Evolutionary conservation across 371 early-diverging fungal species (phyloP), one percentile per base, ranked within the genome.

Genomic region (Mortierella sp.): DNA sequence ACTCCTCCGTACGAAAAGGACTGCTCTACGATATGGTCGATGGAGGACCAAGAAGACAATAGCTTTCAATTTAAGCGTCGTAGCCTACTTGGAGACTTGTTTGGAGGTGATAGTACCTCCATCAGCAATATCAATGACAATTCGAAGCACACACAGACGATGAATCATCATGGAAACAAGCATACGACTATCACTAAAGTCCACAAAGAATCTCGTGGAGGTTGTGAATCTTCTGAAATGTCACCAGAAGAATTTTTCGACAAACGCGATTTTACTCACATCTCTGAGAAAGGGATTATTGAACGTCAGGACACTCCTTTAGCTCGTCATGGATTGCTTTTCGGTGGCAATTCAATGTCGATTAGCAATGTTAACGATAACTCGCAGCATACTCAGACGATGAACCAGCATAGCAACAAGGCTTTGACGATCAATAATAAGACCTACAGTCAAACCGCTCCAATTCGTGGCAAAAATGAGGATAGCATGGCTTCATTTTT

Each of bases 51-150:
- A 6, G 57, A 43, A 43, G 43, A 13, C 43, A 43, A 37, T 1
- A 42, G 31, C 0, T 53, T 43, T 22, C 12, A 37, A 28, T 45
- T 72, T 47, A 31, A 40, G 15, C 57, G 68, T 15, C 61, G 47
- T 12, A 40, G 40, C 47, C n/a, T 55, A 15, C 17, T 40, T 0
- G 35, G 56, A 28, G 40, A 40, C 4, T 23, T 57, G 60, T 32
- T 69, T 62, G 66, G 64, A 34, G 61, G 60, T 7, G 64, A 64
- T n/a, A 29, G 63, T 6, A 76, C 72, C 17, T 43, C 42, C 12
- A 72, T 68, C 58, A 53, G 51, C 29, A 72, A 72, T 29, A 45
- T 64, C 26, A 68, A 77, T n/a, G 72, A 77, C 58, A 78, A 69
- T 31, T 66, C 68, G 12, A 43, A 78, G 47, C 69, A 72, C 40